These are phyloP conservation scores for Citrus medica DNA, from an alignment of 345 rosid genomes.

Conservation along the genomic window DNA sequence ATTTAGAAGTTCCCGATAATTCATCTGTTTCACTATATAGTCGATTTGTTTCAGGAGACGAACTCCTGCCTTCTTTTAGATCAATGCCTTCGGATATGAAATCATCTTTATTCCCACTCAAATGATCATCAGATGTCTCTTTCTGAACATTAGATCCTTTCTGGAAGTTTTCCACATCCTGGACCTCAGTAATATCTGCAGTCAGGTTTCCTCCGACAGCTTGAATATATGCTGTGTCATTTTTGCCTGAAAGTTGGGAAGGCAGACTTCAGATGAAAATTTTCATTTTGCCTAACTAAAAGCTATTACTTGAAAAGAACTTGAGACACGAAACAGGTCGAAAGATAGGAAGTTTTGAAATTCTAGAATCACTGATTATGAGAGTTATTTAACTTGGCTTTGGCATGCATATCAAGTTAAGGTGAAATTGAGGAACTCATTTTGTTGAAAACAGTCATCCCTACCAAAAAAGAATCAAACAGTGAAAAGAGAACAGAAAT, in stretches of 20 bases:
- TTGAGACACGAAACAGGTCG: neutral
- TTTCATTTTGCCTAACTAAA: neutral
- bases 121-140: slow-evolving; percentile 4
- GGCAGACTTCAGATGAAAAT: neutral
- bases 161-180: neutral
- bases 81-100: neutral
- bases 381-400: neutral
- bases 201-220: slow-evolving; percentile 13
- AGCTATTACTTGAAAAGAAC: slow-evolving; percentile 2
- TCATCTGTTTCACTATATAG: slow-evolving; percentile 28
- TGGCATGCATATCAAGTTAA: neutral
- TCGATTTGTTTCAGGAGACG: slow-evolving; percentile 23
- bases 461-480: neutral
- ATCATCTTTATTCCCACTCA: slow-evolving; percentile 4
- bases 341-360: neutral
- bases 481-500: neutral
- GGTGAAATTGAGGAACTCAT: neutral
- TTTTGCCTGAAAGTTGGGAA: slow-evolving; percentile 8
- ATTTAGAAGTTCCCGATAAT: slow-evolving; percentile 13
- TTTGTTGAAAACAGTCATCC: neutral
- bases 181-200: slow-evolving; percentile 2
- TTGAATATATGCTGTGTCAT: slow-evolving; percentile 11
- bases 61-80: slow-evolving; percentile 16
- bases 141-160: slow-evolving; percentile 10
- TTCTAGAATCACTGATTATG: neutral